A percentile compares a stretch with the other conserved stretches of the same genome.
These are phyloP conservation scores for Talaromyces nanjingensis DNA, from an alignment of 495 filamentous ascomycete species.

Conservation along the genomic window DNA sequence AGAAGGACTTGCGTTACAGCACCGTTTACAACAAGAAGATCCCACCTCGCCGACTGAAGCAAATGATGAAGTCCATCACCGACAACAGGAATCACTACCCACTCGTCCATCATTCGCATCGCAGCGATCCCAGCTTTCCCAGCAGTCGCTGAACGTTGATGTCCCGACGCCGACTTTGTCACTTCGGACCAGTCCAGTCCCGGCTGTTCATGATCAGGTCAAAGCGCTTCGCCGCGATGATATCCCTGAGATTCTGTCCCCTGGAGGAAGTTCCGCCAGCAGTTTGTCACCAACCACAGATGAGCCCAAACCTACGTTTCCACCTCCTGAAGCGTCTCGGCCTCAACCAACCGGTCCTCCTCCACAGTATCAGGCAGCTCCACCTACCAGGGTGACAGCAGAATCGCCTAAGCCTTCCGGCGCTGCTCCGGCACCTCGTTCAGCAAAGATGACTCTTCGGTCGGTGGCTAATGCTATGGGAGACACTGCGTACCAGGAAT, in stretches of 20 bases:
- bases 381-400: neutral
- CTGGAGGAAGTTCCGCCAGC: slow-evolving; percentile 10
- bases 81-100: neutral
- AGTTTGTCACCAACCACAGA: slow-evolving; percentile 24
- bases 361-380: neutral
- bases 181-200: slow-evolving; percentile 6
- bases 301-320: neutral
- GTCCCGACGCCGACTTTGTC: slow-evolving; percentile 1
- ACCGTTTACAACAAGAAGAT: slow-evolving; percentile 26
- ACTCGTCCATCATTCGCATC: slow-evolving; percentile 8
- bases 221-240: neutral
- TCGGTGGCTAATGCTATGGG: slow-evolving; percentile 37
- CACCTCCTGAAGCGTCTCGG: neutral
- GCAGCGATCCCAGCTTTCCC: slow-evolving; percentile 4
- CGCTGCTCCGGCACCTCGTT: neutral
- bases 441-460: slow-evolving; percentile 29
- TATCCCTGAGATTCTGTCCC: slow-evolving; percentile 3
- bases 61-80: slow-evolving; percentile 12
- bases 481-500: slow-evolving; percentile 61
- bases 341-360: neutral
- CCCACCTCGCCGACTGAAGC: slow-evolving; percentile 21
- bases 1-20: slow-evolving; percentile 62
- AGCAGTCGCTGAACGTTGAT: slow-evolving; percentile 6
- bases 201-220: slow-evolving; percentile 7
- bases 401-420: neutral